phyloP scores from a whole-genome alignment of 2,329 filamentous ascomycete species.

The Fonsecaea pedrosoi region DNA sequence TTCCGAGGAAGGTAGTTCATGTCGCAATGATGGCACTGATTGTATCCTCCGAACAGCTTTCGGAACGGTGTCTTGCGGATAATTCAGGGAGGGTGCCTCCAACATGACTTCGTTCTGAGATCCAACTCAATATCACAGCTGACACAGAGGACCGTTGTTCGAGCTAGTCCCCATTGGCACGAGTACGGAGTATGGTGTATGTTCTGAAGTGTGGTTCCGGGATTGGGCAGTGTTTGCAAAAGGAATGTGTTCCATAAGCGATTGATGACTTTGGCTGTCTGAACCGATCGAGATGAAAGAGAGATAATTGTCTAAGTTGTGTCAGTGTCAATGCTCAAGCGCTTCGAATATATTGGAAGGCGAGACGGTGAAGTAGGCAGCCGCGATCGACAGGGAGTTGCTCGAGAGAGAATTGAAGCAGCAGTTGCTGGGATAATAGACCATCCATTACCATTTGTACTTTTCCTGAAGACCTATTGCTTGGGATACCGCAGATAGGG shows the following conservation, averaged over 20 bases:
- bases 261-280: slow-evolving; percentile 3
- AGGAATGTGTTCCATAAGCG: slow-evolving; percentile 25
- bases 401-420: neutral
- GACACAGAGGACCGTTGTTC: neutral
- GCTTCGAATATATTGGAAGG: neutral
- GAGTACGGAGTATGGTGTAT: neutral
- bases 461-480: slow-evolving; percentile 1
- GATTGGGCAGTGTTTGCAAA: slow-evolving; percentile 10
- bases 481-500: neutral
- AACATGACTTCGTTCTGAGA: neutral
- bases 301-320: neutral
- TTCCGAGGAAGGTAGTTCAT: slow-evolving; percentile 43
- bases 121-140: neutral
- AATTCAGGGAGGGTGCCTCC: neutral
- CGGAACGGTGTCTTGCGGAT: neutral
- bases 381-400: neutral
- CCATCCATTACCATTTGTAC: neutral
- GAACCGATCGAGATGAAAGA: neutral
- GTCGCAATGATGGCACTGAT: slow-evolving; percentile 32
- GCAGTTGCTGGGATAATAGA: neutral
- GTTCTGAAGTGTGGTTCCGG: slow-evolving; percentile 7
- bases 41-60: slow-evolving; percentile 31
- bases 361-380: neutral
- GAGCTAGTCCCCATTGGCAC: neutral
- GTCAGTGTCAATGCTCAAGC: neutral